Percentiles rank a stretch among this genome's conserved stretches.
phyloP scores from a whole-genome alignment of 2,329 filamentous ascomycete species.

The Trichoderma harzianum region DNA sequence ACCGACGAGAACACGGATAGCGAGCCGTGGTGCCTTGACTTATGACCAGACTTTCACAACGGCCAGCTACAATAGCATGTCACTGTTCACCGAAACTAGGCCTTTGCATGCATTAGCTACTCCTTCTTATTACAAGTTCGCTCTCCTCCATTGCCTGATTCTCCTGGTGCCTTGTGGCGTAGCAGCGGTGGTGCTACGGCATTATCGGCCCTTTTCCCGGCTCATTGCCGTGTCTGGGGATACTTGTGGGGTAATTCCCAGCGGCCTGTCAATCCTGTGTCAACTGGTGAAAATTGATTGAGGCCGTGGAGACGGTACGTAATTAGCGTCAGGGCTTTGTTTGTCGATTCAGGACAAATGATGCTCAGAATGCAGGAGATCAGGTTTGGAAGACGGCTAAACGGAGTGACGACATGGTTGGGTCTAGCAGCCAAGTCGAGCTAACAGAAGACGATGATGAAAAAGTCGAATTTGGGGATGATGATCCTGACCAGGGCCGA shows the following conservation, averaged over 20 bases:
- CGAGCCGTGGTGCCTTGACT: background rate
- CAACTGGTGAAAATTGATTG: background rate
- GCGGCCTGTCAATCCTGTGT: background rate
- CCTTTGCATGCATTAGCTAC: background rate
- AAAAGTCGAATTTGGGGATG: background rate
- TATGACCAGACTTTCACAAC: background rate
- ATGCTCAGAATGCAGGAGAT: background rate
- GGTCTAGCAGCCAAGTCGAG: background rate
- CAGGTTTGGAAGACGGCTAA: background rate
- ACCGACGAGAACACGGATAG: background rate
- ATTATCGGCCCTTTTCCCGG: constrained; percentile 14
- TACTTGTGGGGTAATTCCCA: constrained; percentile 9
- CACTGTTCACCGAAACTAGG: constrained; percentile 8
- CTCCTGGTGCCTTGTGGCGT: background rate
- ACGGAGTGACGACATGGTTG: background rate
- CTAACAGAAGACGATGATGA: background rate
- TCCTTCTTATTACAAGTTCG: background rate
- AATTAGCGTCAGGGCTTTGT: constrained; percentile 3
- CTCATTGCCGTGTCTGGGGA: constrained; percentile 9
- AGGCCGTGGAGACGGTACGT: background rate
- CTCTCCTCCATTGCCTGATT: background rate
- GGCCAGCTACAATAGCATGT: background rate
- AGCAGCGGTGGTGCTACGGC: background rate
- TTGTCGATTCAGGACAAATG: background rate
- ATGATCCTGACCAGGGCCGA: background rate